A percentile compares a stretch with the other conserved stretches of the same genome.
Evolutionary conservation across 805 yeast genomes (phyloP).

Genomic region (Pichia scutulata): DNA sequence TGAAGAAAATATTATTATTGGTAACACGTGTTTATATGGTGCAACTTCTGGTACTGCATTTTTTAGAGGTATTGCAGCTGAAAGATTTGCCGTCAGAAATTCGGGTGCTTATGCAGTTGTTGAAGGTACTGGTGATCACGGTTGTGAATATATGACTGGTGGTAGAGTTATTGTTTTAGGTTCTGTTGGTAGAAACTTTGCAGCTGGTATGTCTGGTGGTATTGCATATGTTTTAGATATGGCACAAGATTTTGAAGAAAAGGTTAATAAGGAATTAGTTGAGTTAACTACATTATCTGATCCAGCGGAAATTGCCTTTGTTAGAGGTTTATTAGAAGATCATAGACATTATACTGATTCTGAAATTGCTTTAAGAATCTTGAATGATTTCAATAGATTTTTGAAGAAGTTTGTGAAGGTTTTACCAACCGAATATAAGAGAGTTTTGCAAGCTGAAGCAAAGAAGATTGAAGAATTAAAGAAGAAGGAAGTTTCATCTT

Average conservation of each 20-base stretch:
- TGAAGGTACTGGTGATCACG: constrained; percentile 97
- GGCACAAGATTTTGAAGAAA: constrained; percentile 82
- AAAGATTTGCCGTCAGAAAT: constrained; percentile 96
- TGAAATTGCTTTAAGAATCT: constrained; percentile 75
- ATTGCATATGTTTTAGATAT: constrained; percentile 93
- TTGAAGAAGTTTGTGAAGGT: constrained; percentile 89
- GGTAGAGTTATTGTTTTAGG: constrained; percentile 95
- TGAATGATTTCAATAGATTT: constrained; percentile 81
- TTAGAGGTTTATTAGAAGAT: constrained; percentile 88
- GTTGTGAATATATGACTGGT: constrained; percentile 99
- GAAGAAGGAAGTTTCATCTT: constrained; percentile 56
- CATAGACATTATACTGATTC: constrained; percentile 94
- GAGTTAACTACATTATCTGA: constrained; percentile 72
- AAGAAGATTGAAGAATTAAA: constrained; percentile 54
- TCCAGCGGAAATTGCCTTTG: constrained; percentile 88
- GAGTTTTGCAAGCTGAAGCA: constrained; percentile 75
- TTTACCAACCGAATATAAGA: constrained; percentile 85
- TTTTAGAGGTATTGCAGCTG: constrained; percentile 96
- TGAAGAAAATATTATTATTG: constrained; percentile 92
- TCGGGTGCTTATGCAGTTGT: constrained; percentile 97
- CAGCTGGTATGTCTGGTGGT: constrained; percentile 99
- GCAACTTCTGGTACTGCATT: constrained; percentile 94
- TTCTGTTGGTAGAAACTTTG: constrained; percentile 84
- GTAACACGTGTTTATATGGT: constrained; percentile 96
- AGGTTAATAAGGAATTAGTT: constrained; percentile 75